Conservation (phyloP, 2,329 filamentous ascomycete genomes). For the Epichloe scottii region DNA sequence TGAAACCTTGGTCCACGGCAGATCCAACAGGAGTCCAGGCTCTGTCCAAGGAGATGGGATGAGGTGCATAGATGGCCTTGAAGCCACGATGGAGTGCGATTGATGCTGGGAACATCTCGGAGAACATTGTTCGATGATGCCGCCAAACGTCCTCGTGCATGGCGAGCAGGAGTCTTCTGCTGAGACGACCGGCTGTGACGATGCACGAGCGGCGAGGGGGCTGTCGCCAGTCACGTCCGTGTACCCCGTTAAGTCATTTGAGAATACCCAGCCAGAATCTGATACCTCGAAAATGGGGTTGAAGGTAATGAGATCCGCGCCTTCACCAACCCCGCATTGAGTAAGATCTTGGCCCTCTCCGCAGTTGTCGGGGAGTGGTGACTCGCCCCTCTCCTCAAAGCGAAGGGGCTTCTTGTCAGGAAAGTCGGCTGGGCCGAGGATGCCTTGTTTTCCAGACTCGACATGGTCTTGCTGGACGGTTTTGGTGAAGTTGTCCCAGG, state of each 20-base stretch:
- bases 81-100: constrained; percentile 63
- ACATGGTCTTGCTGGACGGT: constrained; percentile 51
- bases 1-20: constrained; percentile 66
- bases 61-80: constrained; percentile 69
- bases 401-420: constrained; percentile 33
- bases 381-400: constrained; percentile 38
- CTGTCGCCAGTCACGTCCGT: constrained; percentile 29
- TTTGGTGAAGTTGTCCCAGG: constrained; percentile 58
- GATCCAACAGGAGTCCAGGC: constrained; percentile 51
- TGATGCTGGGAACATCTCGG: constrained; percentile 65
- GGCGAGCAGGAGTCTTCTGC: constrained; percentile 49
- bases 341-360: constrained; percentile 35
- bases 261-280: constrained; percentile 60
- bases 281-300: constrained; percentile 65
- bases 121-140: constrained; percentile 60
- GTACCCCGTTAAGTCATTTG: constrained; percentile 59
- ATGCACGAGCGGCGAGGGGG: constrained; percentile 56
- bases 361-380: constrained; percentile 43
- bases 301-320: constrained; percentile 64
- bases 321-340: constrained; percentile 56
- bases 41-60: constrained; percentile 69
- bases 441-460: constrained; percentile 34
- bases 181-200: constrained; percentile 58
- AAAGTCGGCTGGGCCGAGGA: constrained; percentile 57
- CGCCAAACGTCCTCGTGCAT: constrained; percentile 66